Evolutionary conservation across 202 grass and related monocot genomes (phyloP).

Genomic region (Hordeum pubiflorum): DNA sequence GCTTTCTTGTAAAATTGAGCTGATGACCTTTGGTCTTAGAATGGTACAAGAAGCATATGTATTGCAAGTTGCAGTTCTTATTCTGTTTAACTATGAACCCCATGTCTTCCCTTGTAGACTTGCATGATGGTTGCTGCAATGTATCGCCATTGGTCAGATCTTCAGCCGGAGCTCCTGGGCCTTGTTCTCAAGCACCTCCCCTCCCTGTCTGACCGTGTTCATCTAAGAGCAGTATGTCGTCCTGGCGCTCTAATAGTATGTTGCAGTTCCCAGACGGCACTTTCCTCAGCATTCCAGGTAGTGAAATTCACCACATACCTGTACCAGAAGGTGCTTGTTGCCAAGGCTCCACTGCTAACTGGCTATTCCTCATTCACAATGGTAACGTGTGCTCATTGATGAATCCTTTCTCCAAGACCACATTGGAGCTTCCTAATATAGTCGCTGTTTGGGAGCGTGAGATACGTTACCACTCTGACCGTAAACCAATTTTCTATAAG

Average conservation of each 20-base stretch:
- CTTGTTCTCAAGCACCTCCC: too few relatives aligned
- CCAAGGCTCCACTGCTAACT: neutral
- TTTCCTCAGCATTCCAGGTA: too few relatives aligned
- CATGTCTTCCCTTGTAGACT: neutral
- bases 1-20: neutral
- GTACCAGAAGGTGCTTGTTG: neutral
- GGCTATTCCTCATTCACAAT: neutral
- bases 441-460: neutral
- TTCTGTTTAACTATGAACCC: neutral
- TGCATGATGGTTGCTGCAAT: neutral
- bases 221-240: too few relatives aligned
- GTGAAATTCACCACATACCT: neutral
- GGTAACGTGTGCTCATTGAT: neutral
- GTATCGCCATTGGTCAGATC: too few relatives aligned
- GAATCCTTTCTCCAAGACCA: neutral
- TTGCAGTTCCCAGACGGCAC: too few relatives aligned
- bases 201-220: too few relatives aligned
- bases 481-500: neutral
- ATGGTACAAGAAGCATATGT: neutral
- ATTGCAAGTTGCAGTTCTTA: neutral
- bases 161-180: too few relatives aligned
- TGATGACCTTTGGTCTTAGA: neutral
- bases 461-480: neutral
- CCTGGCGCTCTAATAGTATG: too few relatives aligned
- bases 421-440: neutral